phyloP scores from a whole-genome alignment of 169 alveolate species.

The Eimeria praecox region DNA sequence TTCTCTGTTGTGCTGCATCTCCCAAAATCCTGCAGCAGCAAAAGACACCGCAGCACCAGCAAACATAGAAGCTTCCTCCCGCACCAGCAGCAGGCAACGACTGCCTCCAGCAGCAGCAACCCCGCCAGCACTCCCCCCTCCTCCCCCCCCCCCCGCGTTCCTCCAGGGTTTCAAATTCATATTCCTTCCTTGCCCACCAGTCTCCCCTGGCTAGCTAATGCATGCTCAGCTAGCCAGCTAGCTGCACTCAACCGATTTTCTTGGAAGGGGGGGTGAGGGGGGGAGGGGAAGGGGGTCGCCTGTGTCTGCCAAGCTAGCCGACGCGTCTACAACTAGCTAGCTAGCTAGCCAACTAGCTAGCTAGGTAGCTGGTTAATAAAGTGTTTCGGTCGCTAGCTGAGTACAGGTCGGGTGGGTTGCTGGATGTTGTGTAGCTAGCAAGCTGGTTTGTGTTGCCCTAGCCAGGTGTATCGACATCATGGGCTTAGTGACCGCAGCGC shows the following conservation, averaged over 20 bases:
- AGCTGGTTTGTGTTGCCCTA: not conserved
- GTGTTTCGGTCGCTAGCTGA: not conserved
- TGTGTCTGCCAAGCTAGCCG: too few relatives aligned
- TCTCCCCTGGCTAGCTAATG: not conserved
- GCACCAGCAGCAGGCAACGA: not conserved
- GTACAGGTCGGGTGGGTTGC: not conserved
- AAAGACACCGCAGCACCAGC: not conserved
- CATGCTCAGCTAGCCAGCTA: not conserved
- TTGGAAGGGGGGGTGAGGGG: too few relatives aligned
- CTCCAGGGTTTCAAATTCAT: not conserved
- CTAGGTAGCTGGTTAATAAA: too few relatives aligned
- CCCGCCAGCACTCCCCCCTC: not conserved
- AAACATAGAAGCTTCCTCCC: not conserved
- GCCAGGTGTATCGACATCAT: not conserved
- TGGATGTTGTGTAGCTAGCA: not conserved
- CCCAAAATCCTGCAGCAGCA: slow-evolving; percentile 36
- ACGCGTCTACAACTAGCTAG: too few relatives aligned
- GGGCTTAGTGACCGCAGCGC: too few relatives aligned
- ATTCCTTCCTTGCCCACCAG: not conserved
- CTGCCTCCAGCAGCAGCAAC: not conserved
- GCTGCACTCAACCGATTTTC: too few relatives aligned
- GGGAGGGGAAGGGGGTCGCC: too few relatives aligned
- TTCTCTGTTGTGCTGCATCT: slow-evolving; percentile 45
- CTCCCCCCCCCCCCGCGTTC: too few relatives aligned
- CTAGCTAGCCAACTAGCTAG: too few relatives aligned